Base-by-base conservation (phyloP, 345 rosid genomes). In the Lepidium didymum region DNA sequence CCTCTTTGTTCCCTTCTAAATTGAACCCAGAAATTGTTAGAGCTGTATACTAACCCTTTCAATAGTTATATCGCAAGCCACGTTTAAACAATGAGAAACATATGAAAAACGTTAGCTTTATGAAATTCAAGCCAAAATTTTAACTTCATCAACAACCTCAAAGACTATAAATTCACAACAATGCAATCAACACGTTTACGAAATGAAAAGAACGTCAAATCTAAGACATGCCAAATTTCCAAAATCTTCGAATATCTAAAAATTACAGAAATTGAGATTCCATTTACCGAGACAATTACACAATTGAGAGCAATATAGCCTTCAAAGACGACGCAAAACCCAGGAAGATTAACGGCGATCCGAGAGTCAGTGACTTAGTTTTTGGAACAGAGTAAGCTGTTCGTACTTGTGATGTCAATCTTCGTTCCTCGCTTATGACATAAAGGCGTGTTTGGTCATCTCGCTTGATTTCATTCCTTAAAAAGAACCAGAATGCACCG, bases 391-490 rank as follows among this genome's bases (percentile, higher is more conserved):
- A 1, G 23, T 13, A 10, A 63, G 64, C 64, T 62, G 51, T 63
- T 71, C 40, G 43, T 52, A 34, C 63, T 63, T 38, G 18, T 27
- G 25, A 53, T 35, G 8, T 62, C 16, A 25, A 14, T 35, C 42
- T 47, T 34, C 33, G 16, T 70, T 70, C 44, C 40, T 62, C 18
- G 62, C 37, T 70, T 40, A 8, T 78, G 89, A 84, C 65, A 38
- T 25, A 80, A 82, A 79, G 78, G 70, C 85, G 76, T 86, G 86
- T 83, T 85, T 80, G 96, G 91, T 84, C 80, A 76, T 78, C 82
- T 64, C 29, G 43, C 56, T 64, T 38, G 72, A 12, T 29, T 54
- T 52, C 6, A 42, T 42, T 77, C 75, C 5, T 14, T 47, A 62
- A 69, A 47, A 67, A 54, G 64, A 52, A 75, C 68, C 70, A 73